phyloP scores from a whole-genome alignment of 352 stramenopile species.

The Phytophthora idaei region DNA sequence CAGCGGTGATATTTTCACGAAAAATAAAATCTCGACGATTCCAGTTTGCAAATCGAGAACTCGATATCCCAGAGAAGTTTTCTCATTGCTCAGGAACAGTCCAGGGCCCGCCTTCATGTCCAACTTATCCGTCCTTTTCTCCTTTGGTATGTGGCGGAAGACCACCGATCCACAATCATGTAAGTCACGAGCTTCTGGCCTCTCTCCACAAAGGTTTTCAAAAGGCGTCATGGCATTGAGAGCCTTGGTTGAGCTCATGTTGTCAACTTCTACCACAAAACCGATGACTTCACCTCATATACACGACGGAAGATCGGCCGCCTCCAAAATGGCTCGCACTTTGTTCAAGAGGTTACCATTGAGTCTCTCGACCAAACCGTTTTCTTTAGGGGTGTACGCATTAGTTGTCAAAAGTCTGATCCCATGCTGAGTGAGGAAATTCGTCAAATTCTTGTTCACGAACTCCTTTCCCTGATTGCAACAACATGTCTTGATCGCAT shows the following conservation, averaged over 20 bases:
- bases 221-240: no score
- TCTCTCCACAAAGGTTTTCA: no score
- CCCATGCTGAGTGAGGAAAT: neutral
- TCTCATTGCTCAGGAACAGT: neutral
- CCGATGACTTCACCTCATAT: neutral
- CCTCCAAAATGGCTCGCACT: slow-evolving; percentile 12
- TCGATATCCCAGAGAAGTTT: neutral
- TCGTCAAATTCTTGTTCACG: neutral
- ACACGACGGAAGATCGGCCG: neutral
- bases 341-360: neutral
- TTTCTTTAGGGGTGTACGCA: slow-evolving; percentile 9
- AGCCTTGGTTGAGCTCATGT: no score
- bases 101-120: neutral
- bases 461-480: slow-evolving; percentile 2
- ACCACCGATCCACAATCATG: no score
- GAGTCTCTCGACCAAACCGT: slow-evolving; percentile 7
- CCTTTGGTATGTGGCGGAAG: slow-evolving; percentile 9
- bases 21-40: no score
- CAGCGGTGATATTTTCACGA: no score
- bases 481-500: neutral
- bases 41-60: neutral
- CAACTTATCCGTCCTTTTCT: neutral
- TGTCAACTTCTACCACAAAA: no score
- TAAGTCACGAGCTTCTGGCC: no score
- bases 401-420: slow-evolving; percentile 1